Percentiles rank a stretch among this genome's conserved stretches.
phyloP scores from a whole-genome alignment of 192 early-diverging fungal genomes.

The Rhizoclosmatium globosum region DNA sequence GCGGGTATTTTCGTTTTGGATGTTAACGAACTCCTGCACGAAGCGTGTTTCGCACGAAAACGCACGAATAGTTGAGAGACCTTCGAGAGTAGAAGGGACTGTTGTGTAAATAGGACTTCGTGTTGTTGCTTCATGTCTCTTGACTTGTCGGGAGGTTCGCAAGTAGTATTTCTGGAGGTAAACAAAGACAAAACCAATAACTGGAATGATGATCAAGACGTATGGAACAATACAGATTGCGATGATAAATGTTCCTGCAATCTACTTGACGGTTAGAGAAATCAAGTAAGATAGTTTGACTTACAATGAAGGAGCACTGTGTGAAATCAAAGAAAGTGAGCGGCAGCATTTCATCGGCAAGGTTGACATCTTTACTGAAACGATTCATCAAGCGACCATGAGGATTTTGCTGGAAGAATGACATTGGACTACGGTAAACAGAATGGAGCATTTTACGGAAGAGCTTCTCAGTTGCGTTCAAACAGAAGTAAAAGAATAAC shows the following conservation, averaged over 20 bases:
- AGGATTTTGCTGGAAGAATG: slow-evolving; percentile 68
- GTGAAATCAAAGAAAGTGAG: slow-evolving; percentile 61
- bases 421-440: slow-evolving; percentile 62
- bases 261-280: not conserved
- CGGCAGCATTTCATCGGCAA: slow-evolving; percentile 67
- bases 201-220: slow-evolving; percentile 61
- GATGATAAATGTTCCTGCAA: slow-evolving; percentile 64
- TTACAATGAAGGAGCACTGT: slow-evolving; percentile 67
- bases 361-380: slow-evolving; percentile 63
- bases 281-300: slow-evolving; percentile 48
- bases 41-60: slow-evolving; percentile 67
- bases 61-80: slow-evolving; percentile 73
- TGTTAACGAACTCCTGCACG: slow-evolving; percentile 53
- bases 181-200: slow-evolving; percentile 57
- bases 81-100: slow-evolving; percentile 73
- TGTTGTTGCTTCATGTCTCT: slow-evolving; percentile 73
- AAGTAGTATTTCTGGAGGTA: slow-evolving; percentile 64
- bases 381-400: slow-evolving; percentile 68
- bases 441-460: slow-evolving; percentile 50
- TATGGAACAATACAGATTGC: slow-evolving; percentile 66
- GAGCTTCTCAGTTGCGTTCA: slow-evolving; percentile 41
- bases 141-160: slow-evolving; percentile 67
- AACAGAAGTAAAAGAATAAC: slow-evolving; percentile 60
- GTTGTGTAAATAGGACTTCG: slow-evolving; percentile 69
- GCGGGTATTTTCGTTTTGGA: slow-evolving; percentile 67